Evolutionary conservation across 257 asterid genomes (phyloP).

Genomic region (Marsdenia floribunda): DNA sequence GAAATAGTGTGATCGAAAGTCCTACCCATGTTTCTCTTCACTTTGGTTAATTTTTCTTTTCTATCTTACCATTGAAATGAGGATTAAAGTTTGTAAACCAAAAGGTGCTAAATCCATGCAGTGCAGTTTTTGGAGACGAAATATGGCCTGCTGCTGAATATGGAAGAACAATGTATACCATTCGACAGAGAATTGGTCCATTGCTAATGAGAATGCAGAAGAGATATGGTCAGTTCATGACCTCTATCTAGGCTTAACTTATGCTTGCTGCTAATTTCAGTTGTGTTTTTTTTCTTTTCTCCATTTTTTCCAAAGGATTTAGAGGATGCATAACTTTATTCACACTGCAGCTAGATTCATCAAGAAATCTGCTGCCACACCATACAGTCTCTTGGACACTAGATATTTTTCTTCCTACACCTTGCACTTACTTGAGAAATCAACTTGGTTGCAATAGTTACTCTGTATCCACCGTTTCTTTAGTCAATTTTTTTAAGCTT

Average conservation of each 20-base stretch:
- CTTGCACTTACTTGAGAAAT: background rate
- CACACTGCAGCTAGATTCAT: background rate
- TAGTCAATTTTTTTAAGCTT: background rate
- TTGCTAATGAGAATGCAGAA: constrained; percentile 82
- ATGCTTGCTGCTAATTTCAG: background rate
- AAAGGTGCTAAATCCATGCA: constrained; percentile 36
- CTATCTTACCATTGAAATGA: background rate
- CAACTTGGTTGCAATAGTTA: background rate
- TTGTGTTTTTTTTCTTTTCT: background rate
- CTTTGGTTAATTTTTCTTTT: background rate
- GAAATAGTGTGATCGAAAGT: background rate
- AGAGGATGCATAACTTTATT: background rate
- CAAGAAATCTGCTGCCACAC: background rate
- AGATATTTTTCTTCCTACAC: background rate
- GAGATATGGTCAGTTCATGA: constrained; percentile 56
- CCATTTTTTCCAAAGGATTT: background rate
- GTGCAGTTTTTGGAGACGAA: constrained; percentile 98
- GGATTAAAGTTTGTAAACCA: constrained; percentile 19
- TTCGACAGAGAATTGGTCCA: constrained; percentile 84
- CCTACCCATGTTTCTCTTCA: background rate
- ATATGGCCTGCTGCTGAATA: constrained; percentile 99
- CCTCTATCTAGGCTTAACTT: background rate
- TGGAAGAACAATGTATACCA: constrained; percentile 96
- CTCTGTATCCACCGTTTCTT: background rate
- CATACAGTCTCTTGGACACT: background rate